These are phyloP conservation scores for Volvariella volvacea DNA, from an alignment of 1,284 basidiomycete genomes.

Conservation along the genomic window DNA sequence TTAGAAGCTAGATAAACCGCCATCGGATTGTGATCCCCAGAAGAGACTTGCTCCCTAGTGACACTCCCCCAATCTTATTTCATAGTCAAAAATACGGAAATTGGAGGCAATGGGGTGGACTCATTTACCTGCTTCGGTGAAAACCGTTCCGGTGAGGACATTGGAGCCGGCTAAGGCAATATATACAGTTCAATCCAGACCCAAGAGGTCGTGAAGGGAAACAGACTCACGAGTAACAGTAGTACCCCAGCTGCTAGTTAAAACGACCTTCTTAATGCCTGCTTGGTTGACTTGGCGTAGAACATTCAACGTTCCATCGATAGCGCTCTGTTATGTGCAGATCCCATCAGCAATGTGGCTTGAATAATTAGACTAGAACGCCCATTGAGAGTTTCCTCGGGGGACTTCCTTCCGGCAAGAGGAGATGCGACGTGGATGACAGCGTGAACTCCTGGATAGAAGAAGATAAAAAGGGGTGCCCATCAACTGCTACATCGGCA, in stretches of 20 bases:
- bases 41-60: conserved; percentile 14
- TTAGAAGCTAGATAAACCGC: conserved; percentile 17
- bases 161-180: too few species aligned
- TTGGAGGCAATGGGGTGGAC: neutral
- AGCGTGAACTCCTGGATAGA: neutral
- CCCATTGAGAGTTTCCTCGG: conserved; percentile 3
- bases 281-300: conserved; percentile 16
- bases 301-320: conserved; percentile 16
- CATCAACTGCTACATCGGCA: too few species aligned
- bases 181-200: too few species aligned
- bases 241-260: conserved; percentile 15
- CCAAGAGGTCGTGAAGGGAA: too few species aligned
- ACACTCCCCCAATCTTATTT: conserved; percentile 11
- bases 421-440: conserved; percentile 10
- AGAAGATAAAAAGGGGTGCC: conserved; percentile 1
- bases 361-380: neutral
- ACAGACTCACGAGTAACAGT: too few species aligned
- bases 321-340: too few species aligned
- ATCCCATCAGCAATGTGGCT: too few species aligned
- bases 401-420: conserved; percentile 2
- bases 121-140: neutral
- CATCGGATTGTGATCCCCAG: conserved; percentile 5
- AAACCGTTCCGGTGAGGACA: too few species aligned
- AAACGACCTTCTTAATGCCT: conserved; percentile 16
- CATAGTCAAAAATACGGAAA: too few species aligned